phyloP scores from a whole-genome alignment of 2,329 filamentous ascomycete species.

The Cercospora berteroae region DNA sequence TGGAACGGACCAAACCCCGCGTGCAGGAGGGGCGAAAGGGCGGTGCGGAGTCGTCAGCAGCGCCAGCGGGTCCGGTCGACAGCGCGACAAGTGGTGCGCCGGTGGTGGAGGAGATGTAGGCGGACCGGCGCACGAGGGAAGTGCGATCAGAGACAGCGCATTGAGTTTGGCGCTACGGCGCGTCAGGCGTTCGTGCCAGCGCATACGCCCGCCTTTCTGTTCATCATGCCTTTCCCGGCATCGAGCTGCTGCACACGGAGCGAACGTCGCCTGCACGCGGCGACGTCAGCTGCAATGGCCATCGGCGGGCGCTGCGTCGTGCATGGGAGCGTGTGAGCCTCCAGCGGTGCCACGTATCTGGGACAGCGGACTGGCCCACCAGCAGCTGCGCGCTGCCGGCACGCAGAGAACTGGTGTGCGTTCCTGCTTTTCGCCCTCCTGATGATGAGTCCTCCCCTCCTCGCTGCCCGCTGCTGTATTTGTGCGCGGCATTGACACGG shows the following conservation, averaged over 20 bases:
- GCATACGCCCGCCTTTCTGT: neutral
- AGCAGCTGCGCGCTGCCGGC: slow-evolving; percentile 16
- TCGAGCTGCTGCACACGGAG: neutral
- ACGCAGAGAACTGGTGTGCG: neutral
- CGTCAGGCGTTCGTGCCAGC: slow-evolving; percentile 4
- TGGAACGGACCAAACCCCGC: slow-evolving; percentile 10
- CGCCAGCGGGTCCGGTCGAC: neutral
- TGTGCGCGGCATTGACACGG: slow-evolving; percentile 7
- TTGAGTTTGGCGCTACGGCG: slow-evolving; percentile 6
- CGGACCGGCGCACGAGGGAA: neutral
- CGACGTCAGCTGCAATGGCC: slow-evolving; percentile 14
- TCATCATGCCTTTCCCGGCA: neutral
- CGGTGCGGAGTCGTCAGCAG: neutral
- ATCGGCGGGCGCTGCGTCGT: slow-evolving; percentile 3
- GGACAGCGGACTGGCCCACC: slow-evolving; percentile 7
- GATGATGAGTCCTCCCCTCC: neutral
- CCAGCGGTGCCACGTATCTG: slow-evolving; percentile 21
- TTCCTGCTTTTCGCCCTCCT: slow-evolving; percentile 1
- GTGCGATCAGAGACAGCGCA: neutral
- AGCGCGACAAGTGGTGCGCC: neutral
- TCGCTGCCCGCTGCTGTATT: neutral
- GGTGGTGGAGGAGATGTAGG: neutral
- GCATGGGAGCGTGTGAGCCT: slow-evolving; percentile 16
- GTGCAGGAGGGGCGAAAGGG: slow-evolving; percentile 9
- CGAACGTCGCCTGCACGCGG: neutral